Base-by-base conservation (phyloP, 768 basidiomycete genomes). In the Brasilioporus rufonigricans region DNA sequence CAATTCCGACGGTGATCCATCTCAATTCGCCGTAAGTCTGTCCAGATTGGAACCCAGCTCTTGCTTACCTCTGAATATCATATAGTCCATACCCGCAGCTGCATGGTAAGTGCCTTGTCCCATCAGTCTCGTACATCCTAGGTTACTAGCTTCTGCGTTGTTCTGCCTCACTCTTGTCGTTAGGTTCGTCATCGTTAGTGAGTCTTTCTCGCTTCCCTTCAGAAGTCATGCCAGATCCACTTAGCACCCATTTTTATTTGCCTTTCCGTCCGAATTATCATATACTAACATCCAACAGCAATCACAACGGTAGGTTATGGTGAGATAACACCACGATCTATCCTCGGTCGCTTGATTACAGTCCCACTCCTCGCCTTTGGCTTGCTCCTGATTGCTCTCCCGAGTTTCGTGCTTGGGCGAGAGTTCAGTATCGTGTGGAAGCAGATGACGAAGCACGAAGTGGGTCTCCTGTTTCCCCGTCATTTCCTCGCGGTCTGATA, bases 381-480 rank as follows among this genome's bases (percentile, higher is more conserved):
- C 3, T 77, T 96, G 11, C 78, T 97, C 0, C 78, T 95, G 39
- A 93, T 97, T 65, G 94, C 93, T 0, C 78, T 96, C 5, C 93
- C 93, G 8, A 89, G 85, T 63, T 96, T 97, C 65, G 93, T 97
- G 1, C 82, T 97, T 14, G 93, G 93, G 0, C 75, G 93, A 35
- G 93, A 97, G 67, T 97, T 97, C 68, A 91, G 91, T 55, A 74
- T 86, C 13, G 90, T 94, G 1, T 97, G 93, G 89, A 91, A 94
- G 53, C 79, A 78, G 29, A 92, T 94, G 90, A 78, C 77, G 1
- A 72, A 66, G 19, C 69, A 77, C 46, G 72, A 77, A 43, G 81
- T 78, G 40, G n/a, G 76, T 56, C 39, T 38, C 26, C 3, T 23
- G 0, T 19, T 5, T 14, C n/a, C n/a, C 29, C 19, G 1, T 4